phyloP scores from a whole-genome alignment of 2,329 filamentous ascomycete species.

The Pseudogymnoascus sp. region DNA sequence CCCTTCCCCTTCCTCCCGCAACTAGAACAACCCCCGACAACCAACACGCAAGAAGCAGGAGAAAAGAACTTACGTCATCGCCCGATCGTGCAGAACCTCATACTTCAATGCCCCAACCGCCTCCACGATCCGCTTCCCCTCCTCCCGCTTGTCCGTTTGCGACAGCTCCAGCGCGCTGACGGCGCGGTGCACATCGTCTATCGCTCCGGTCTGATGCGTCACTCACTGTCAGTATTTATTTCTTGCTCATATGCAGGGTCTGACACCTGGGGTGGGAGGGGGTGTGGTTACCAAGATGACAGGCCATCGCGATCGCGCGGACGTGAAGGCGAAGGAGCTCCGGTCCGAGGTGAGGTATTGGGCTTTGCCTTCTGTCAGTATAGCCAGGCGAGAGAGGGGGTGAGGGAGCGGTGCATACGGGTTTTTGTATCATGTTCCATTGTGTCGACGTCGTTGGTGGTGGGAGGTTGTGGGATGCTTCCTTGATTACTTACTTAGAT shows the following conservation, averaged over 20 bases:
- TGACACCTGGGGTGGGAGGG: not conserved
- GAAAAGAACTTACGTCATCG: slow-evolving; percentile 54
- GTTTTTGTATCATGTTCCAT: slow-evolving; percentile 74
- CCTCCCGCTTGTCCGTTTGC: slow-evolving; percentile 58
- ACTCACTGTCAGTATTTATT: slow-evolving; percentile 19
- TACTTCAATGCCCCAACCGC: slow-evolving; percentile 81
- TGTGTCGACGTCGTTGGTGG: slow-evolving; percentile 8
- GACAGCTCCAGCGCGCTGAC: slow-evolving; percentile 43
- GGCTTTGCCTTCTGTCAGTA: slow-evolving; percentile 39
- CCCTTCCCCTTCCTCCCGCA: not conserved
- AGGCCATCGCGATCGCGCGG: slow-evolving; percentile 84
- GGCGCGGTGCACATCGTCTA: slow-evolving; percentile 87
- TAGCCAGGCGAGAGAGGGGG: not conserved
- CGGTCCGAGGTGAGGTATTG: slow-evolving; percentile 73
- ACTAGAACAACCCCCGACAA: not conserved
- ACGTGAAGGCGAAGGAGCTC: slow-evolving; percentile 79
- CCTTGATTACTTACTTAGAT: not conserved
- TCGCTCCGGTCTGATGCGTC: slow-evolving; percentile 65
- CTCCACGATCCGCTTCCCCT: slow-evolving; percentile 81
- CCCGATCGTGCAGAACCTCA: slow-evolving; percentile 83
- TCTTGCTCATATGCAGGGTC: not conserved
- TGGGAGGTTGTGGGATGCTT: not conserved
- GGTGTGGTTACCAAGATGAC: slow-evolving; percentile 66
- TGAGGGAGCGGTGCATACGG: slow-evolving; percentile 42
- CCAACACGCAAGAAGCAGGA: not conserved